These are phyloP conservation scores for Acrocalymma vagum DNA, from an alignment of 2,329 filamentous ascomycete species.

Conservation along the genomic window DNA sequence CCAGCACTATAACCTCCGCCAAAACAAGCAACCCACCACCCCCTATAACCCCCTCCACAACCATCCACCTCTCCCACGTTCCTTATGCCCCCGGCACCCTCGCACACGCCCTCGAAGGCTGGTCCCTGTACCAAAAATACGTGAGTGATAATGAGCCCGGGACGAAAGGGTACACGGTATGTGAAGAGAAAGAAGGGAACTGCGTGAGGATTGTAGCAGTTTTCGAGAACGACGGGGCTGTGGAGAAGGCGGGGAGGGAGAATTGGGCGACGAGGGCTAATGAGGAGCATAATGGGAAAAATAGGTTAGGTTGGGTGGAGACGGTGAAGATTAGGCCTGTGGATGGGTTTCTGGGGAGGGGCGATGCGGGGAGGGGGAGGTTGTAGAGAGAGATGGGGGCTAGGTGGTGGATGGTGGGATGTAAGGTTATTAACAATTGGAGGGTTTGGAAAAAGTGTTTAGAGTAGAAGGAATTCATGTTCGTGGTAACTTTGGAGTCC, in stretches of 20 bases:
- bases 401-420: too few species aligned
- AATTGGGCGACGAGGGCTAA: slow-evolving; percentile 6
- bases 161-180: slow-evolving; percentile 13
- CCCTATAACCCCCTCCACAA: slow-evolving; percentile 10
- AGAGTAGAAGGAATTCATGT: too few species aligned
- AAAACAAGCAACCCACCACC: slow-evolving; percentile 7
- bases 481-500: too few species aligned
- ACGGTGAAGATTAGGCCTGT: slow-evolving; percentile 22
- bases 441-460: too few species aligned
- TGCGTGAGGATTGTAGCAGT: slow-evolving; percentile 20
- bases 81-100: slow-evolving; percentile 15
- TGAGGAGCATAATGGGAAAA: slow-evolving; percentile 10
- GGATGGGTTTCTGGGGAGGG: slow-evolving; percentile 26
- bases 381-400: too few species aligned
- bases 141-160: slow-evolving; percentile 11
- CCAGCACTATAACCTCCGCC: slow-evolving; percentile 10
- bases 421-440: too few species aligned
- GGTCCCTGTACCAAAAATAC: slow-evolving; percentile 11
- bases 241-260: slow-evolving; percentile 14
- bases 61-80: slow-evolving; percentile 25
- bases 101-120: slow-evolving; percentile 9
- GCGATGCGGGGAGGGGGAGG: slow-evolving; percentile 14
- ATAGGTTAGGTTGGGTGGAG: slow-evolving; percentile 8
- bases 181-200: slow-evolving; percentile 18
- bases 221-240: slow-evolving; percentile 17